These are phyloP conservation scores for Rhizoclosmatium globosum DNA, from an alignment of 192 early-diverging fungal genomes.

Conservation along the genomic window DNA sequence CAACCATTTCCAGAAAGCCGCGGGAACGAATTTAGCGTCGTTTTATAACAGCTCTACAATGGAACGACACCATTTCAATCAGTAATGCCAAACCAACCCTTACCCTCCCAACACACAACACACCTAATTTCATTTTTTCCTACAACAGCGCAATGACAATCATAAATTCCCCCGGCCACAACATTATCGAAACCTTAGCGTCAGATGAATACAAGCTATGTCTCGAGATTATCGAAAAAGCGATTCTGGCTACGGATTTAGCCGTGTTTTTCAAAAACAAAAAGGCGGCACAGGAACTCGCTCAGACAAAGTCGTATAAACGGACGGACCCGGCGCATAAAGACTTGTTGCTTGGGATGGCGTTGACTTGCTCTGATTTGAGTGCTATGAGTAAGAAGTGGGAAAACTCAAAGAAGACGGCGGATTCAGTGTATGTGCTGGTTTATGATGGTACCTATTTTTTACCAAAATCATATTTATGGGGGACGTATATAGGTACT, in stretches of 20 bases:
- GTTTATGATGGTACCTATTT: neutral
- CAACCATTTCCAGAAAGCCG: slow-evolving; percentile 54
- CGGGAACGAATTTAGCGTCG: slow-evolving; percentile 47
- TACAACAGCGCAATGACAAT: slow-evolving; percentile 45
- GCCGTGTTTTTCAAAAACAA: slow-evolving; percentile 52
- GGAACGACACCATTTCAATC: slow-evolving; percentile 61
- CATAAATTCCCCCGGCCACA: slow-evolving; percentile 43
- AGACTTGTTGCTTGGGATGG: slow-evolving; percentile 41
- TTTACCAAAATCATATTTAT: neutral
- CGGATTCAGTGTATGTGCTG: slow-evolving; percentile 46
- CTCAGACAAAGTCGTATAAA: slow-evolving; percentile 29
- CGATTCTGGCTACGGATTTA: slow-evolving; percentile 57
- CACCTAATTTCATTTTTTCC: neutral
- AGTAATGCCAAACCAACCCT: slow-evolving; percentile 4
- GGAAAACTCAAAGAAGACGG: slow-evolving; percentile 41
- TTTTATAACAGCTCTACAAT: slow-evolving; percentile 53
- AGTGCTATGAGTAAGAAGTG: slow-evolving; percentile 54
- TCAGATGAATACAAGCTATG: slow-evolving; percentile 42
- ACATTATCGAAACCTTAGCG: slow-evolving; percentile 45
- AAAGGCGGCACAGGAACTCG: slow-evolving; percentile 37
- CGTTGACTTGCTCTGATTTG: slow-evolving; percentile 57
- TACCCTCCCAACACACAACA: neutral
- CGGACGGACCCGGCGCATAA: slow-evolving; percentile 9
- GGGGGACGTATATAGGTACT: slow-evolving; percentile 23
- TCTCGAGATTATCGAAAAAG: slow-evolving; percentile 47